Evolutionary conservation across 805 yeast species (phyloP), one percentile per base, ranked within the genome.

Genomic region (Candida boidinii): DNA sequence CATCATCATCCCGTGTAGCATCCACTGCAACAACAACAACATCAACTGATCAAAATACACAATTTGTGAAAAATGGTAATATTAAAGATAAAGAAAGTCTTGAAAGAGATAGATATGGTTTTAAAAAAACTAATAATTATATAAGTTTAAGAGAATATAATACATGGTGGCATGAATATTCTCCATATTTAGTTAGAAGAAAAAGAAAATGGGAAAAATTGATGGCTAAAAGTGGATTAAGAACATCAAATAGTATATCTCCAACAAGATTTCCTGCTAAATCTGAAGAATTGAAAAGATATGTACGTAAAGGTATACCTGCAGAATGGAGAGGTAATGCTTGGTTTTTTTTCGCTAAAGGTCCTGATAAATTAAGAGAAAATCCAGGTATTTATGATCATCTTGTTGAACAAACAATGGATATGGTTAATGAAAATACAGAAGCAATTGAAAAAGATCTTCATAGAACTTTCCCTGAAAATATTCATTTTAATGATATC

Each of bases 271-370:
- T 80, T 43, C 95, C 95, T 0, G 75, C 90, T 1, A 71, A 70
- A 39, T 79, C 87, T 3, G 88, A 79, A 37, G 85, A 81, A 44
- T 64, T 86, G 41, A 80, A 82, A 48, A 70, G 94, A 37, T 79
- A 84, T 47, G 74, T 92, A 10, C 70, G 96, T 35, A 83, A 83
- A 52, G 98, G 98, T 10, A 79, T 90, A 9, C 97, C 98, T 0
- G 88, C 95, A 0, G 96, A 86, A 51, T 90, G 96, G 96, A 65
- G 98, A 43, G 98, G 98, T 1, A 73, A 74, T 43, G 96, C 96
- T 1, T 90, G 98, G 98, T 90, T 92, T 68, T 79, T 76, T 62
- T 90, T 84, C 55, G 94, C 95, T 7, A 77, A 78, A 17, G 98
- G 97, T 3, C 40, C 45, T 26, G 57, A 59, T n/a, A 69, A 68